Evolutionary conservation across 306 rosid genomes (phyloP).

Genomic region (Cicer bijugum): DNA sequence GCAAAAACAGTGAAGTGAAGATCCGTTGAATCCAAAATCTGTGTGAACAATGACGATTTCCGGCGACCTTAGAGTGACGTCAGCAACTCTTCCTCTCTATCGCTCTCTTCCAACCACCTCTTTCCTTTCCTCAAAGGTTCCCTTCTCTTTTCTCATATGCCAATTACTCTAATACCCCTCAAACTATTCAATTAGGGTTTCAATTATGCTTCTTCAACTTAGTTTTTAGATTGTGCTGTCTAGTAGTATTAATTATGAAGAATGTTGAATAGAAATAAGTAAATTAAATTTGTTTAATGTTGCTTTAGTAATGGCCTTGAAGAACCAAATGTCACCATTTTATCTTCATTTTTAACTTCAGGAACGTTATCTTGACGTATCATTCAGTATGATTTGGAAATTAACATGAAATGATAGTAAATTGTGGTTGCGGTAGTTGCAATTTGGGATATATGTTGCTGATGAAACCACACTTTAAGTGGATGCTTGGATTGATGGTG

Average conservation of each 20-base stretch:
- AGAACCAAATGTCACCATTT: constrained; percentile 3
- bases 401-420: not conserved
- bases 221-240: not conserved
- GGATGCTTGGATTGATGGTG: not conserved
- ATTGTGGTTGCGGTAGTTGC: not conserved
- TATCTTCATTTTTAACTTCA: not conserved
- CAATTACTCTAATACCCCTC: not conserved
- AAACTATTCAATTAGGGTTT: constrained; percentile 41
- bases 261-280: not conserved
- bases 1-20: constrained; percentile 6
- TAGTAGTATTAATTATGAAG: not conserved
- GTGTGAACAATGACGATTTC: constrained; percentile 62
- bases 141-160: not conserved
- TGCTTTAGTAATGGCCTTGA: not conserved
- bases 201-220: constrained; percentile 8
- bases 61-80: constrained; percentile 77
- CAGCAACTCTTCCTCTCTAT: constrained; percentile 68
- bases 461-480: not conserved
- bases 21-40: constrained; percentile 20
- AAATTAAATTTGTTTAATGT: not conserved
- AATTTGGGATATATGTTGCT: not conserved
- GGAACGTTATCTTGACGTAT: not conserved
- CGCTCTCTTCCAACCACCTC: constrained; percentile 58
- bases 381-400: constrained; percentile 16
- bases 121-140: constrained; percentile 68